phyloP scores from a whole-genome alignment of 2,329 filamentous ascomycete species.

The Colletotrichum truncatum region DNA sequence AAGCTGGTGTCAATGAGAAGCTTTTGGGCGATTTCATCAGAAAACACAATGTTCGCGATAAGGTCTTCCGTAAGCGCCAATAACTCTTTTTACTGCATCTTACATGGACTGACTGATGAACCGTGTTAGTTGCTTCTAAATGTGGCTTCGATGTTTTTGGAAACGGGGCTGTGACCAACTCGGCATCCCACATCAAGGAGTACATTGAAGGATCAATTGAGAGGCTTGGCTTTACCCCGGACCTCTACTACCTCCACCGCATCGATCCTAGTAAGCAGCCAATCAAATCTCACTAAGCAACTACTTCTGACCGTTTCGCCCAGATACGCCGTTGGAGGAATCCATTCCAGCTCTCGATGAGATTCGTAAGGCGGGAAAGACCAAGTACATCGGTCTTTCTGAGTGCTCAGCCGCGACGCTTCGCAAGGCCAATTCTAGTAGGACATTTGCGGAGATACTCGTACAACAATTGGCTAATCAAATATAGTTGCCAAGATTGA shows the following conservation, averaged over 20 bases:
- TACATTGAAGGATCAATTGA: conserved; percentile 61
- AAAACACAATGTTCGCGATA: conserved; percentile 59
- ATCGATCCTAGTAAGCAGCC: conserved; percentile 51
- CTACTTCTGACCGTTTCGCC: neutral
- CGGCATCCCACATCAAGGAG: conserved; percentile 52
- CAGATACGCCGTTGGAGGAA: conserved; percentile 53
- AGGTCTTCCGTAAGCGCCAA: conserved; percentile 51
- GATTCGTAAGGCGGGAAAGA: conserved; percentile 54
- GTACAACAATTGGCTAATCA: no score
- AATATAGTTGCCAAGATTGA: conserved; percentile 55
- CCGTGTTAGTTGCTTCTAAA: conserved; percentile 54
- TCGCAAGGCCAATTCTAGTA: conserved; percentile 54
- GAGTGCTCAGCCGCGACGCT: conserved; percentile 55
- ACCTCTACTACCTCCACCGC: conserved; percentile 54
- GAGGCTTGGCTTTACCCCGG: conserved; percentile 55
- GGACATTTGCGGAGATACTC: no score
- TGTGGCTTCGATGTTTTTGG: conserved; percentile 51
- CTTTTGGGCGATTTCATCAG: conserved; percentile 59
- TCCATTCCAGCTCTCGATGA: conserved; percentile 56
- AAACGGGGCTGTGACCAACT: conserved; percentile 49
- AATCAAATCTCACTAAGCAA: neutral
- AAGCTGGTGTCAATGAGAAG: conserved; percentile 57
- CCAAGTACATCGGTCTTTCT: conserved; percentile 57
- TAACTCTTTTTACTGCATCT: neutral
- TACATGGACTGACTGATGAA: neutral